Percentiles rank a stretch among this genome's conserved stretches.
phyloP scores from a whole-genome alignment of 805 yeast genomes.

The Candida stauntonica region DNA sequence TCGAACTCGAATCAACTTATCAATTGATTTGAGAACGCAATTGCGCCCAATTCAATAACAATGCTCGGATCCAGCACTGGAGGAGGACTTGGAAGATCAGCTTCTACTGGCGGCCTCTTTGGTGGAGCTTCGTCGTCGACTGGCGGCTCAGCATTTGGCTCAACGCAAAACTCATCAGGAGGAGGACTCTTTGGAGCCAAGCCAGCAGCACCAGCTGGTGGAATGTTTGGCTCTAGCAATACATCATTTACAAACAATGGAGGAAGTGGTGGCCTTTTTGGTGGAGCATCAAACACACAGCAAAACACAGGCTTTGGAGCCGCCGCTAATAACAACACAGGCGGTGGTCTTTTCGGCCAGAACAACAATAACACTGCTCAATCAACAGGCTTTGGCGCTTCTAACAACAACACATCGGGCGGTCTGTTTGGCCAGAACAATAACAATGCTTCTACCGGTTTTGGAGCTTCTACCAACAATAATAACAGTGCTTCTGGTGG shows the following conservation, averaged over 20 bases:
- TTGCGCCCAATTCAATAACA: neutral
- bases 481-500: conserved; percentile 32
- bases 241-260: neutral
- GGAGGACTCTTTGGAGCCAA: conserved; percentile 40
- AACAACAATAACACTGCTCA: conserved; percentile 4
- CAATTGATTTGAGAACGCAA: no score
- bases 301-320: conserved; percentile 19
- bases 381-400: conserved; percentile 17
- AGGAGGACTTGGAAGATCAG: conserved; percentile 21
- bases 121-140: conserved; percentile 18
- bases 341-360: conserved; percentile 6
- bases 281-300: conserved; percentile 24
- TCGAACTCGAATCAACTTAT: neutral
- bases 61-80: conserved; percentile 20
- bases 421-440: conserved; percentile 9
- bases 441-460: conserved; percentile 11
- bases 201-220: conserved; percentile 14
- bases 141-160: conserved; percentile 23
- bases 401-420: conserved; percentile 9
- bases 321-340: conserved; percentile 1
- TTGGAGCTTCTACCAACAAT: conserved; percentile 10
- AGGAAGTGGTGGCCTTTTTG: conserved; percentile 39
- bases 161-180: conserved; percentile 1
- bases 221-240: conserved; percentile 8
- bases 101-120: conserved; percentile 24